phyloP scores from a whole-genome alignment of 2,329 filamentous ascomycete species.

The Microdochium bolleyi region DNA sequence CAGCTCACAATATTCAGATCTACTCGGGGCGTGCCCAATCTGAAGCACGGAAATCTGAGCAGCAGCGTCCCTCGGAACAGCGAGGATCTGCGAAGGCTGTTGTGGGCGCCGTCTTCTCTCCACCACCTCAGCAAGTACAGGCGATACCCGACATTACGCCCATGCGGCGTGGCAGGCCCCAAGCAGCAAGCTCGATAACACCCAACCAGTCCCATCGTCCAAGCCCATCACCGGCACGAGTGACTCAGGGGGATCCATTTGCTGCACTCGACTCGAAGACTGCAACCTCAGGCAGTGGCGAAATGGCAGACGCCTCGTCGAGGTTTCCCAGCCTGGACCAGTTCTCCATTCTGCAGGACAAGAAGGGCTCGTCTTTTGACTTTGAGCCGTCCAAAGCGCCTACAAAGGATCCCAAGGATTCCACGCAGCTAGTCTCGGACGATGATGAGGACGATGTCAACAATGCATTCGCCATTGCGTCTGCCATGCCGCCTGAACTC shows the following conservation, averaged over 20 bases:
- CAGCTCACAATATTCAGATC: constrained; percentile 44
- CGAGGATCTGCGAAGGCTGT: constrained; percentile 47
- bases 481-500: constrained; percentile 13
- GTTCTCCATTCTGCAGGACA: constrained; percentile 82
- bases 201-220: constrained; percentile 40
- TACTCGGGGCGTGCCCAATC: constrained; percentile 58
- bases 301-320: constrained; percentile 71
- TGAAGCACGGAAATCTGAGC: constrained; percentile 44
- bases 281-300: constrained; percentile 29
- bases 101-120: constrained; percentile 77
- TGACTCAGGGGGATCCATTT: constrained; percentile 74
- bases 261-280: constrained; percentile 70
- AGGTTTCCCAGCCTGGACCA: constrained; percentile 89
- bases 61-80: constrained; percentile 45
- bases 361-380: constrained; percentile 67
- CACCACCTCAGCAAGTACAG: constrained; percentile 55
- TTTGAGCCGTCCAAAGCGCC: constrained; percentile 57
- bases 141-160: constrained; percentile 82
- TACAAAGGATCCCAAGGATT: constrained; percentile 37
- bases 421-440: constrained; percentile 63
- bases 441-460: constrained; percentile 57
- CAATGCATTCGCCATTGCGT: constrained; percentile 55
- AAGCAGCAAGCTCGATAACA: constrained; percentile 27
- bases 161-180: constrained; percentile 81
- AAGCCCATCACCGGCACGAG: constrained; percentile 61